Base-by-base conservation (phyloP, 306 rosid genomes). In the Pachyrhizus erosus region DNA sequence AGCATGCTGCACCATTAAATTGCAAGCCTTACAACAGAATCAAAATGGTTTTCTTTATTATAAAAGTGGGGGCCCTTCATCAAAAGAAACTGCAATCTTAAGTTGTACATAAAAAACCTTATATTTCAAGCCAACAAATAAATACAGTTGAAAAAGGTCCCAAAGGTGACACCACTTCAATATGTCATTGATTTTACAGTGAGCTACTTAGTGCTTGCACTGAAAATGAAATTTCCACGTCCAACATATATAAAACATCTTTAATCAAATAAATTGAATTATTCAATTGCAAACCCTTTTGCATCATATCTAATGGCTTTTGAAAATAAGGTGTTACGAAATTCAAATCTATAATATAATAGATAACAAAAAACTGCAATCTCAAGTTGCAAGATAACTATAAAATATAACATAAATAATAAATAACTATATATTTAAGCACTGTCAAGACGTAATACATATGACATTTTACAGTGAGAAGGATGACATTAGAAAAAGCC, bases 31-130 rank as follows among this genome's bases (percentile, higher is more conserved):
- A 24, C 17, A 14, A 64, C 21, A 83, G 31, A 20, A 69, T 29
- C 33, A 79, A 39, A 67, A 51, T 40, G 66, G 34, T 77, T 62
- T 73, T 46, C 77, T 67, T 29, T 5, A 67, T 12, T 80, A 71
- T 31, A 39, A 77, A 68, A 72, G 54, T 34, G 45, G 15, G 24
- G 80, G 68, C 61, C 26, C 46, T 55, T 58, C 57, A 51, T 45
- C 42, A 46, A 12, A 70, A 39, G 73, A 76, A 68, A 55, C 4
- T 58, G 62, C 40, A 74, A 39, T 11, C 39, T 26, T 39, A 33
- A 9, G 67, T 62, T 46, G 40, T 4, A 24, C 46, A 70, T 42
- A 64, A 18, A 23, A 26, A 20, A 64, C 0, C 23, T n/a, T 2
- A 24, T n/a, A 42, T 34, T 60, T 57, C 68, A 46, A 70, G 57